Base-by-base conservation (phyloP, 164 flowering plant genomes). In the Piper longum region DNA sequence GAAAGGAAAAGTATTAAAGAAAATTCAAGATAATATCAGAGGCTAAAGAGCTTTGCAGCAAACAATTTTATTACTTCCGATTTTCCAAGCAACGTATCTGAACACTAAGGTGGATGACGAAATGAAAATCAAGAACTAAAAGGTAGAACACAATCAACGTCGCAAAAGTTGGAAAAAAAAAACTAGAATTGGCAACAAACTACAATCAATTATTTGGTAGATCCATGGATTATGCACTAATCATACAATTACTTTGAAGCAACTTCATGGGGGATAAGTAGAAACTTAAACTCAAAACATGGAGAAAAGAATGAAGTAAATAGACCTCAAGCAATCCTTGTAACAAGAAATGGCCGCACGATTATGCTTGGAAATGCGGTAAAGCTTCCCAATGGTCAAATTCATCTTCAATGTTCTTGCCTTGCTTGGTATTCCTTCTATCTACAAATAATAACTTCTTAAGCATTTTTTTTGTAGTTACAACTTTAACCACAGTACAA, bases 351-450 rank as follows among this genome's bases (percentile, higher is more conserved):
- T 71, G 60, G 98, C 87, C 54, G 87, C 74, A 67, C 96, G 93
- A 61, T 62, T 80, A 69, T 93, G 85, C 68, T 79, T 83, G 62
- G 90, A 73, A 73, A 74, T 73, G 48, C 95, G 80, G 73, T 83
- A 86, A 69, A 93, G 91, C 77, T 85, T 93, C 66, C 88, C 99
- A 89, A 90, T 78, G 64, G 84, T 68, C 43, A 93, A 71, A 74
- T 81, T 84, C 96, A 90, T 90, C 66, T 80, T 82, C 76, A 93
- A 71, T 64, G 79, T 88, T 77, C 96, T 84, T 68, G 85, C 81
- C 75, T 93, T 93, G 74, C 77, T 78, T 59, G 96, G 93, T 67
- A 92, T 89, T 64, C 89, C 87, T 67, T 93, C 99, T 95, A 93
- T 81, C 99, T 93, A 80, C 57, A 67, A 54, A 45, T 62, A 13